These are phyloP conservation scores for Beverwykella pulmonaria DNA, from an alignment of 495 filamentous ascomycete genomes.

Conservation along the genomic window DNA sequence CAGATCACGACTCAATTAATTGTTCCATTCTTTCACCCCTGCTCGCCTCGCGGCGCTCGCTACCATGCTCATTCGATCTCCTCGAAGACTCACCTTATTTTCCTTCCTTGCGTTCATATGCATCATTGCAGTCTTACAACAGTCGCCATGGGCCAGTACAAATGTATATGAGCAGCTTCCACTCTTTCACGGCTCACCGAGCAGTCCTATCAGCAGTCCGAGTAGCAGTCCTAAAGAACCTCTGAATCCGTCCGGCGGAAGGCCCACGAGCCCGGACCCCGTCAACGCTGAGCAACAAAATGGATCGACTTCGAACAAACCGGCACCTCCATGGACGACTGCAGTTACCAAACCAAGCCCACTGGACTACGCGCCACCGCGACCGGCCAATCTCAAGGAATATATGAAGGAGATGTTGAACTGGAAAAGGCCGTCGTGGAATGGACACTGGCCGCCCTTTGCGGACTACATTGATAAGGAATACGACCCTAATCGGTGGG, in stretches of 20 bases:
- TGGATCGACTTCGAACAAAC: neutral
- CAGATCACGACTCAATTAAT: neutral
- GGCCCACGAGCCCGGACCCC: neutral
- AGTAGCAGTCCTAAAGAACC: neutral
- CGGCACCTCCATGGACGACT: constrained; percentile 12
- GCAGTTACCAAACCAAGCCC: neutral
- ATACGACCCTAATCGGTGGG: constrained; percentile 49
- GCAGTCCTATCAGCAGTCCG: neutral
- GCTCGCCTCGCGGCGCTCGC: neutral
- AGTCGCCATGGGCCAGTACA: constrained; percentile 15
- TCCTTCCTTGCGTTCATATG: constrained; percentile 25
- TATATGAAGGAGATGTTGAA: constrained; percentile 42
- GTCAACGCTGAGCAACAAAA: neutral
- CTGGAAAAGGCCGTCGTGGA: constrained; percentile 35
- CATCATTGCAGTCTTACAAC: constrained; percentile 19
- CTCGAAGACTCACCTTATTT: constrained; percentile 29
- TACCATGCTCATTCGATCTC: constrained; percentile 33
- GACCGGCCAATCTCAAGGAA: constrained; percentile 19
- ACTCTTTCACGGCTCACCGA: neutral
- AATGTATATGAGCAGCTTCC: constrained; percentile 21
- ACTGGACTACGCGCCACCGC: constrained; percentile 5
- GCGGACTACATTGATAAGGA: constrained; percentile 40
- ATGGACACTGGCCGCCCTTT: constrained; percentile 45
- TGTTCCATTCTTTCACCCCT: neutral
- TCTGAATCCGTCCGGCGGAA: neutral